These are phyloP conservation scores for Cyclostephanos tholiformis DNA, from an alignment of 108 stramenopile species.

Conservation along the genomic window DNA sequence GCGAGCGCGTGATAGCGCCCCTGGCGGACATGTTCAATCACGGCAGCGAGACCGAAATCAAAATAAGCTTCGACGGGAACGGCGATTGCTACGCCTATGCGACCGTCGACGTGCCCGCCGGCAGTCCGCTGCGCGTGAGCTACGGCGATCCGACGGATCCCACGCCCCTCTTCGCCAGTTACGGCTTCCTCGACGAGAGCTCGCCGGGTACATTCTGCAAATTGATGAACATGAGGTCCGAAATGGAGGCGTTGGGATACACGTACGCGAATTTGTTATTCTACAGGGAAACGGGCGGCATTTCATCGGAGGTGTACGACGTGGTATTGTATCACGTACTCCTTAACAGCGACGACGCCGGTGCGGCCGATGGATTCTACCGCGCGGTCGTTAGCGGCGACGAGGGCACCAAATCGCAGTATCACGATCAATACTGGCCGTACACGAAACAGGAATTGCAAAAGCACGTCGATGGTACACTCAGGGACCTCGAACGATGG, in stretches of 20 bases:
- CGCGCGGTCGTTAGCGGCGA: constrained; percentile 56
- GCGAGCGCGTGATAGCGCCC: constrained; percentile 54
- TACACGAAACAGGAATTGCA: constrained; percentile 55
- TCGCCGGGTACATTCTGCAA: constrained; percentile 73
- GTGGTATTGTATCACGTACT: constrained; percentile 56
- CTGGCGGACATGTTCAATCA: constrained; percentile 76
- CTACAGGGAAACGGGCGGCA: constrained; percentile 66
- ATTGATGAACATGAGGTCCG: constrained; percentile 54
- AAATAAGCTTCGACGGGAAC: constrained; percentile 54
- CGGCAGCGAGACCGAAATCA: constrained; percentile 58
- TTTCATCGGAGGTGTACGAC: constrained; percentile 62
- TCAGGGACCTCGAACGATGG: constrained; percentile 52
- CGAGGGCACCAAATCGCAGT: constrained; percentile 51
- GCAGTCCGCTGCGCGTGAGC: constrained; percentile 51
- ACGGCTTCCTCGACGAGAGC: constrained; percentile 66
- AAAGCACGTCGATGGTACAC: constrained; percentile 59
- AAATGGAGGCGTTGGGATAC: constrained; percentile 63
- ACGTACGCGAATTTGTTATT: constrained; percentile 61
- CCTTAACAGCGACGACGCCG: constrained; percentile 23
- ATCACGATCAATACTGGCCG: constrained; percentile 61
- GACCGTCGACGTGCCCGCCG: constrained; percentile 55
- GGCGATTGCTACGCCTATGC: constrained; percentile 60
- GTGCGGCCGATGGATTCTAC: constrained; percentile 47
- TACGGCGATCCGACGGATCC: constrained; percentile 61
- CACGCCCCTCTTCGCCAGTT: constrained; percentile 57